Evolutionary conservation across 2,329 filamentous ascomycete genomes (phyloP), one percentile per base, ranked within the genome.

Genomic region (Akanthomyces muscarius): DNA sequence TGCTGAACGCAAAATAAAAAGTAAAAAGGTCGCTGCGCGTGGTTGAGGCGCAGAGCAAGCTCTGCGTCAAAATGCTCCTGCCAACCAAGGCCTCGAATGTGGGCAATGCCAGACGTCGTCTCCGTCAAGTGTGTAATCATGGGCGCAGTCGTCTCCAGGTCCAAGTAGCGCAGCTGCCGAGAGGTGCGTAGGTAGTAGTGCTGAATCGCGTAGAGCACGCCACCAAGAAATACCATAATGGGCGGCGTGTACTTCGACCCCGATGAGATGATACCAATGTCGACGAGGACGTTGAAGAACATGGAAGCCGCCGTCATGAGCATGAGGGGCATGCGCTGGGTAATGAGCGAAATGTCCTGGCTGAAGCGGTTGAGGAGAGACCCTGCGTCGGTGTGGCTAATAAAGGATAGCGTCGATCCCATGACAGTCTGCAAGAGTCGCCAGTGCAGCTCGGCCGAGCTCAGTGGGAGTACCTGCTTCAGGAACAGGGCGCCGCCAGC

Each of bases 71-170:
- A 76, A 5, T 71, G 68, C 1, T 71, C 67, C 44, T 80, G 73
- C 83, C 83, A 86, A 3, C 78, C 77, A 63, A 84, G 85, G 1
- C 83, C 80, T 18, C 83, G 77, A 48, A 84, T 79, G 0, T 80
- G 82, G 0, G 73, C 66, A 0, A 83, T 65, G 0, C 81, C 81
- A 14, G 73, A 71, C 0, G 80, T 65, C 4, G 77, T 78, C 62
- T 84, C 82, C 21, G 75, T 70, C 30, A 78, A 73, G 25, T 71
- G 69, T 0, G 71, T 72, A 54, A 74, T 75, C 1, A 77, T 64
- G 2, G 74, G 73, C 7, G 69, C 67, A 56, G 72, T 74, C 1
- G 72, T 69, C 63, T 77, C 74, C 1, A 77, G 67, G n/a, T 77
- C 74, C 18, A 77, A 61, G 5, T 73, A 59, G 14, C 75, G 70